These are phyloP conservation scores for Nicotiana undulata DNA, from an alignment of 257 asterid genomes.

Conservation along the genomic window DNA sequence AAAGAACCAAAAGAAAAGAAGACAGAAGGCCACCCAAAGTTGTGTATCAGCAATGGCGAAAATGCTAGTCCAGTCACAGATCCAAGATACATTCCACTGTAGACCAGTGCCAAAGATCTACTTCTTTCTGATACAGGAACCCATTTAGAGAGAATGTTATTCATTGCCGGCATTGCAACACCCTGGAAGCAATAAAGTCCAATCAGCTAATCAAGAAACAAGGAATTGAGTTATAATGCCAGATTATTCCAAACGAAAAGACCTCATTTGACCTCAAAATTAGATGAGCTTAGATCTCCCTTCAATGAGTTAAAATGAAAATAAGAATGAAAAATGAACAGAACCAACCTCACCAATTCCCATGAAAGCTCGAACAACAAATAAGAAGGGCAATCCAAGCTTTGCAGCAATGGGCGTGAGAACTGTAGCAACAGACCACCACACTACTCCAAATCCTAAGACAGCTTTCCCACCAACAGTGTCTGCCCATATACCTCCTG, in stretches of 20 bases:
- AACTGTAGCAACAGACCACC: slow-evolving; percentile 89
- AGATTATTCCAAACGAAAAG: neutral
- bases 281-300: neutral
- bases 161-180: slow-evolving; percentile 98
- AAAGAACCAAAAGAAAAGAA: slow-evolving; percentile 85
- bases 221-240: neutral
- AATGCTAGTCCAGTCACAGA: slow-evolving; percentile 86
- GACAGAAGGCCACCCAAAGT: slow-evolving; percentile 91
- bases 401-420: slow-evolving; percentile 84
- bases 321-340: neutral
- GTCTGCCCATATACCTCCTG: slow-evolving; percentile 98
- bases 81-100: slow-evolving; percentile 98
- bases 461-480: slow-evolving; percentile 88
- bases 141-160: slow-evolving; percentile 84
- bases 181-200: slow-evolving; percentile 46
- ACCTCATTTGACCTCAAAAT: neutral
- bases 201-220: slow-evolving; percentile 10
- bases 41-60: slow-evolving; percentile 77
- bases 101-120: slow-evolving; percentile 80
- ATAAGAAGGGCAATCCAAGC: slow-evolving; percentile 75
- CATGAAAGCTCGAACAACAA: slow-evolving; percentile 87
- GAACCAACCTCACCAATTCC: slow-evolving; percentile 84
- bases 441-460: slow-evolving; percentile 80
- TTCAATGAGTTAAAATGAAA: neutral
- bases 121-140: slow-evolving; percentile 94